Evolutionary conservation across 2,329 filamentous ascomycete species (phyloP).

Genomic region (Cercospora sojina): DNA sequence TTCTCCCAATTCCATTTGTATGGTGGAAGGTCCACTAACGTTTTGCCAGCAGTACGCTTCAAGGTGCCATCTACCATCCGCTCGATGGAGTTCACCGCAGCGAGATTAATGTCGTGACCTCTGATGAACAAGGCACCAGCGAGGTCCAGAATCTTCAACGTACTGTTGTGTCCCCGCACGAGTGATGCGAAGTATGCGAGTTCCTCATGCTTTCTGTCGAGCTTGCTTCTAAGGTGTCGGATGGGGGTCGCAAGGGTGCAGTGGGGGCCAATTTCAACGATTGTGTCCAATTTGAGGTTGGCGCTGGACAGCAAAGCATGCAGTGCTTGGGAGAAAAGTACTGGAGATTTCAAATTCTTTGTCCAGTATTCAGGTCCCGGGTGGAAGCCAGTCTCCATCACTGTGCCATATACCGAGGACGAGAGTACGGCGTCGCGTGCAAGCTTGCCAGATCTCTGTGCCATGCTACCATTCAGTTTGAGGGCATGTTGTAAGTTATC

Average conservation of each 20-base stretch:
- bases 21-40: neutral
- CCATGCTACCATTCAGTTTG: neutral
- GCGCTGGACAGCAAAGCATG: neutral
- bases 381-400: neutral
- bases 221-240: neutral
- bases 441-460: neutral
- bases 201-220: neutral
- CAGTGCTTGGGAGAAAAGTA: slow-evolving; percentile 1
- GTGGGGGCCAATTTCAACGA: neutral
- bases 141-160: neutral
- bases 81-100: neutral
- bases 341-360: slow-evolving; percentile 1
- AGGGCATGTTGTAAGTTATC: neutral
- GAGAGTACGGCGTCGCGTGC: neutral
- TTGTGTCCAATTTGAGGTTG: neutral
- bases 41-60: neutral
- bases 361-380: slow-evolving; percentile 1
- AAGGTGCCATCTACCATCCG: neutral
- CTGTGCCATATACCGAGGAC: neutral
- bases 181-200: neutral
- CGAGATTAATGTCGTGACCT: neutral
- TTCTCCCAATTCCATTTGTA: neutral
- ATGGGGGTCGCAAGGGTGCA: neutral
- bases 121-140: neutral
- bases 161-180: neutral